Evolutionary conservation across 1,284 basidiomycete species (phyloP).

Genomic region (Irpex sp.): DNA sequence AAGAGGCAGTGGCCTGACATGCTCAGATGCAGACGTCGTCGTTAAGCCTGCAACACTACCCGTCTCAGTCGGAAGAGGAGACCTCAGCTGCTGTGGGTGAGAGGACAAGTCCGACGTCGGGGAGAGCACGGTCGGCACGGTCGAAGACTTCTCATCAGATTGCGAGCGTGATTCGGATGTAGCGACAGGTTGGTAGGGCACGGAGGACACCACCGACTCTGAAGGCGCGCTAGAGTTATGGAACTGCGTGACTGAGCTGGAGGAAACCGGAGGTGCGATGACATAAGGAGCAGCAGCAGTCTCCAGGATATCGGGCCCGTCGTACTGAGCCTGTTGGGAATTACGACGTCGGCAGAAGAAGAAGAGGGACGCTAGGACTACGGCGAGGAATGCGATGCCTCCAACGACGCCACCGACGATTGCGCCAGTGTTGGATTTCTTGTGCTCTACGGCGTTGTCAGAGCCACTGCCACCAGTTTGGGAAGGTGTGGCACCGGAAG

Average conservation of each 20-base stretch:
- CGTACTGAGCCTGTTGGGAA: neutral
- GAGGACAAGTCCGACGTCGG: neutral
- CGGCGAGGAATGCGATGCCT: neutral
- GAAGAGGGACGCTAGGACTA: neutral
- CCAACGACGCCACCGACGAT: conserved; percentile 2
- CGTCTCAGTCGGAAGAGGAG: neutral
- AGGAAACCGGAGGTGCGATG: neutral
- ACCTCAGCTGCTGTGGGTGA: neutral
- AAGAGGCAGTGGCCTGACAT: neutral
- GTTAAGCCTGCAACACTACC: neutral
- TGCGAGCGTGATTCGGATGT: neutral
- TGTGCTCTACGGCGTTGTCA: neutral
- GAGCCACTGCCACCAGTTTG: neutral
- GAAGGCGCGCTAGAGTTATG: neutral
- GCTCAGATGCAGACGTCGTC: neutral
- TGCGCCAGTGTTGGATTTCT: neutral
- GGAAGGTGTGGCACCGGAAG: neutral
- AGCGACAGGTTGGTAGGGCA: neutral
- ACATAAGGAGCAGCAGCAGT: neutral
- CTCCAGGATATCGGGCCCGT: neutral
- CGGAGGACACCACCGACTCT: neutral
- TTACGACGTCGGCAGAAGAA: neutral
- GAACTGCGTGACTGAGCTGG: neutral
- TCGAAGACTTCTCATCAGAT: neutral
- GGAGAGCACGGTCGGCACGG: neutral